Percentiles rank a stretch among this genome's conserved stretches.
Conservation (phyloP, 495 filamentous ascomycete genomes). For the Hypoxylon cercidicola region DNA sequence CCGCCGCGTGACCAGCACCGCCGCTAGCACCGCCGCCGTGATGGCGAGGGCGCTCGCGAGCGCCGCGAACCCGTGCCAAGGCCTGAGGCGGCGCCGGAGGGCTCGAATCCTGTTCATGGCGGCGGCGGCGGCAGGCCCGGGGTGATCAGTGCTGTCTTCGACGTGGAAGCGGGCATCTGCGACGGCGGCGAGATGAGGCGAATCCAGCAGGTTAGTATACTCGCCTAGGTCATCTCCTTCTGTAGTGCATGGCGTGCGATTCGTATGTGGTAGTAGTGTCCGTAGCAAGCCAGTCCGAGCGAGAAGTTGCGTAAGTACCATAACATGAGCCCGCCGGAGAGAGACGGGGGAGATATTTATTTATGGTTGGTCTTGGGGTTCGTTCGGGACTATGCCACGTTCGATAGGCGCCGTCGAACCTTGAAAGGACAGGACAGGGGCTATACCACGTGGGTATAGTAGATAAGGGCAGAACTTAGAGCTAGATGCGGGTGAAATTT, state of each 20-base stretch:
- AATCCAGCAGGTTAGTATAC: neutral
- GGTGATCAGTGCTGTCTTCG: neutral
- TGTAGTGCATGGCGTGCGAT: neutral
- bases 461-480: too few species aligned
- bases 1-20: constrained; percentile 16
- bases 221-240: neutral
- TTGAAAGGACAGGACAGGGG: too few species aligned
- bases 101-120: constrained; percentile 7
- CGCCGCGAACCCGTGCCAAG: constrained; percentile 15
- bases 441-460: too few species aligned
- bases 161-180: constrained; percentile 2
- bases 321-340: neutral
- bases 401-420: too few species aligned
- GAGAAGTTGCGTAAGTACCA: neutral
- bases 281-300: neutral
- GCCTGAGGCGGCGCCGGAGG: constrained; percentile 1
- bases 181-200: neutral
- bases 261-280: neutral
- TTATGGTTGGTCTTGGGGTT: neutral
- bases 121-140: neutral
- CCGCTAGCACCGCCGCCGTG: constrained; percentile 14
- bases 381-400: too few species aligned
- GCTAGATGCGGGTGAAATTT: too few species aligned
- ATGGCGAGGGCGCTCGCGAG: constrained; percentile 1
- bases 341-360: neutral